A percentile compares a stretch with the other conserved stretches of the same genome.
Conservation (phyloP, 176 grass and related monocot species). For the Pontederia paniculata region DNA sequence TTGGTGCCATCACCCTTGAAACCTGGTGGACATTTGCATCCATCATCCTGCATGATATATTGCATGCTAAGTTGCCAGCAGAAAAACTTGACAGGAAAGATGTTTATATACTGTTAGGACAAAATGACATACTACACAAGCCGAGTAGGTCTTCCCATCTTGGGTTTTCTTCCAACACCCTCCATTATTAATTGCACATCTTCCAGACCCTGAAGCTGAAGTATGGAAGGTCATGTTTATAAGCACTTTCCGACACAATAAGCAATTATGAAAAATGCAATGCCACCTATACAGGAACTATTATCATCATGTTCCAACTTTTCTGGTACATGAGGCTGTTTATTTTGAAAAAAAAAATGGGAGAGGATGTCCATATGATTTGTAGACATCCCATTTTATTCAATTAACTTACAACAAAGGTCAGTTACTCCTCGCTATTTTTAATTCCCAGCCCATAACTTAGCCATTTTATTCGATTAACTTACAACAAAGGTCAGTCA, state of each 20-base stretch:
- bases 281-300: no score
- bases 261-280: no score
- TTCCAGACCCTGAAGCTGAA: constrained; percentile 68
- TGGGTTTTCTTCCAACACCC: constrained; percentile 84
- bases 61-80: neutral
- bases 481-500: no score
- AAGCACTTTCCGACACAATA: neutral
- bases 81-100: constrained; percentile 6
- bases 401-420: no score
- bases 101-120: neutral
- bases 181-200: constrained; percentile 86
- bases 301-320: no score
- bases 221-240: neutral
- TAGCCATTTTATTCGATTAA: no score
- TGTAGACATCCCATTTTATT: no score
- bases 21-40: constrained; percentile 77
- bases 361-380: no score
- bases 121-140: constrained; percentile 58
- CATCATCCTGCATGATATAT: constrained; percentile 42
- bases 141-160: constrained; percentile 52
- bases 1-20: constrained; percentile 77
- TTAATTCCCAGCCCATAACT: no score
- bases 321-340: no score
- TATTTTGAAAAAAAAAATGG: no score
- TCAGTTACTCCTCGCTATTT: no score